Conservation (phyloP, 148 eudicot species). For the Silene conica region DNA sequence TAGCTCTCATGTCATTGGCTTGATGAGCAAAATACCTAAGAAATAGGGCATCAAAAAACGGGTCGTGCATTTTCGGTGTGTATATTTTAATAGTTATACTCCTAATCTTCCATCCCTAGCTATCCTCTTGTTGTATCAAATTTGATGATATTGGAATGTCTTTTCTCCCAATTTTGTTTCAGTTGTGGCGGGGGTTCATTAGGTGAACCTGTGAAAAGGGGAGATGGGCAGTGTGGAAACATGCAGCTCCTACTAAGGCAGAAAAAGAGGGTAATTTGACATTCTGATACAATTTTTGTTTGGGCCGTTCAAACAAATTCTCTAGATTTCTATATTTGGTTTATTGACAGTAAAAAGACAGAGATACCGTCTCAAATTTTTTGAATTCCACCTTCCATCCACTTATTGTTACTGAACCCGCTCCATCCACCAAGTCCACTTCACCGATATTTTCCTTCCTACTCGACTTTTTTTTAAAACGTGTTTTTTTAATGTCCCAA, state of each 20-base stretch:
- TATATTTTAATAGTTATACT: background rate
- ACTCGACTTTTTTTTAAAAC: background rate
- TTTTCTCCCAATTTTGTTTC: constrained; percentile 25
- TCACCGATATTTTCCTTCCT: background rate
- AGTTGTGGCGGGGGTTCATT: constrained; percentile 85
- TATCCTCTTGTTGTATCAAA: background rate
- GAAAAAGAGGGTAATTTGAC: constrained; percentile 58
- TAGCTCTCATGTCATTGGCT: background rate
- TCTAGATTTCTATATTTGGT: background rate
- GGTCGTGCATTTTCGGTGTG: background rate
- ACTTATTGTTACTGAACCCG: background rate
- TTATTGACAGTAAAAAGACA: background rate
- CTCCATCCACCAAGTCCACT: background rate
- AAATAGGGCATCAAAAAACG: background rate
- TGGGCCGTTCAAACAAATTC: background rate
- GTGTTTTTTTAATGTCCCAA: no score
- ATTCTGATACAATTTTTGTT: background rate
- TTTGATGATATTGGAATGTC: background rate
- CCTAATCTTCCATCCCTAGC: background rate
- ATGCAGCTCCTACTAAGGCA: constrained; percentile 88
- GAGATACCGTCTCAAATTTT: no score
- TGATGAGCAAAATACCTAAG: background rate
- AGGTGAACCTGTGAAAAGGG: constrained; percentile 75
- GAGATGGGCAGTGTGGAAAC: constrained; percentile 91
- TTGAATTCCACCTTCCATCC: background rate